Evolutionary conservation across 148 eudicot genomes (phyloP).

Genomic region (Rhododendron molle): DNA sequence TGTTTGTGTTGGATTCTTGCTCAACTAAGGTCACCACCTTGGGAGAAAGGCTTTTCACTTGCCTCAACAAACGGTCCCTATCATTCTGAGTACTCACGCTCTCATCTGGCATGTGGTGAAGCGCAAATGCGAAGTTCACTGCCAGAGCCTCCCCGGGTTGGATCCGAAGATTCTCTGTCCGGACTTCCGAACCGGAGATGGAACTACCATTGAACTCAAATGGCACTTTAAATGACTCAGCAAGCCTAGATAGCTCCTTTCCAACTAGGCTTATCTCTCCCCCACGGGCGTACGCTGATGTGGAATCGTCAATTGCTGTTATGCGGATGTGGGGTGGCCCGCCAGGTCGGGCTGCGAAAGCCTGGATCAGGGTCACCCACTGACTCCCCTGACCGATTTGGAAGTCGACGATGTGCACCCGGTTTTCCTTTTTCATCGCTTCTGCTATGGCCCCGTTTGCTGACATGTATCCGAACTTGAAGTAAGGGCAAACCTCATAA

Average conservation of each 20-base stretch:
- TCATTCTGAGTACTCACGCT: conserved; percentile 41
- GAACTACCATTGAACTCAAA: conserved; percentile 31
- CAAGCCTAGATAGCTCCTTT: conserved; percentile 38
- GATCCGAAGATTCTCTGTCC: conserved; percentile 21
- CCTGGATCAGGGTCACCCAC: conserved; percentile 47
- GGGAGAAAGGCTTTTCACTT: conserved; percentile 33
- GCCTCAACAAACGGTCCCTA: conserved; percentile 40
- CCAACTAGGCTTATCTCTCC: conserved; percentile 35
- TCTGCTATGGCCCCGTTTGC: conserved; percentile 54
- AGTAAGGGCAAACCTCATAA: conserved; percentile 49
- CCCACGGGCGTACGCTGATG: conserved; percentile 41
- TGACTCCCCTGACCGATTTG: conserved; percentile 47
- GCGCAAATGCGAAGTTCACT: conserved; percentile 43
- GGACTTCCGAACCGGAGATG: conserved; percentile 17
- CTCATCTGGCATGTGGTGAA: conserved; percentile 48
- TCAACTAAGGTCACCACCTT: conserved; percentile 50
- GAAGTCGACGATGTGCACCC: conserved; percentile 46
- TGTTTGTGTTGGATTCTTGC: conserved; percentile 46
- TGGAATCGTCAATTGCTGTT: conserved; percentile 37
- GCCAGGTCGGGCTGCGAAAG: conserved; percentile 45
- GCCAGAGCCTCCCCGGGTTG: conserved; percentile 37
- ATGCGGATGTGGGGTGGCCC: conserved; percentile 51
- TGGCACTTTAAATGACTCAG: conserved; percentile 37
- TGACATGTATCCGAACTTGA: conserved; percentile 53
- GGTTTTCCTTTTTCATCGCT: conserved; percentile 41